A percentile compares a stretch with the other conserved stretches of the same genome.
Conservation (phyloP, 192 early-diverging fungal species). For the Entomortierella parvispora region DNA sequence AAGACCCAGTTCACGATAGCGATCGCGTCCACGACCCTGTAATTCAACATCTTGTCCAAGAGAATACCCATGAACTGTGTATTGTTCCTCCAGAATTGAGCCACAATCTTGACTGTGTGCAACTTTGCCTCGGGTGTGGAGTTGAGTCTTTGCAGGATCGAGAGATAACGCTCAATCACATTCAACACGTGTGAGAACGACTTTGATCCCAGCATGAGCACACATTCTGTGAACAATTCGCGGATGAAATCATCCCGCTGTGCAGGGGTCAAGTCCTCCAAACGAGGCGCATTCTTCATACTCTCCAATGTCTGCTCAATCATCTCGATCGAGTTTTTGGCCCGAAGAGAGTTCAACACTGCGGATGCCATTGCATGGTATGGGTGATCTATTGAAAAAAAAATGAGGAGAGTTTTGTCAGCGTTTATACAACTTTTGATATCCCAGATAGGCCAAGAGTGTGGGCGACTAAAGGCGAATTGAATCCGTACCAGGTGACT, state of each 20-base stretch:
- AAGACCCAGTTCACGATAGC: conserved; percentile 87
- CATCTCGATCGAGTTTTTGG: conserved; percentile 59
- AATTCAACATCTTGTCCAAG: conserved; percentile 95
- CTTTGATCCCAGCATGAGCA: conserved; percentile 90
- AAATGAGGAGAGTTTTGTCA: background rate
- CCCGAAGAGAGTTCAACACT: conserved; percentile 55
- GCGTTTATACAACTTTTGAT: too few relatives aligned
- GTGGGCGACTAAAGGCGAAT: too few relatives aligned
- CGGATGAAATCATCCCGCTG: conserved; percentile 68
- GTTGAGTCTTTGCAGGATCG: conserved; percentile 69
- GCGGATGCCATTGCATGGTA: conserved; percentile 52
- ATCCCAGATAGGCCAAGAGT: too few relatives aligned
- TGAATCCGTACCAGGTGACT: conserved; percentile 63
- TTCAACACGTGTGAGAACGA: conserved; percentile 94
- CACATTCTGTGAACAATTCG: conserved; percentile 82
- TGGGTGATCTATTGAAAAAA: conserved; percentile 39
- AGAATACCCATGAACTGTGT: conserved; percentile 93
- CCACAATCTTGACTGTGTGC: conserved; percentile 80
- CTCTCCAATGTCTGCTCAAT: conserved; percentile 54
- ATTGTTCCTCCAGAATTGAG: conserved; percentile 89
- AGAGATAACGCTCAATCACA: conserved; percentile 85
- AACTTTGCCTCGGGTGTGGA: conserved; percentile 70
- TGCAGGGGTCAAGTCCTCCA: conserved; percentile 28
- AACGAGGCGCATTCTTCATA: conserved; percentile 51
- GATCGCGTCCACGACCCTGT: conserved; percentile 89